Percentiles rank a stretch among this genome's conserved stretches.
phyloP scores from a whole-genome alignment of 1,139 yeast species.

The Scheffersomyces insectosa region DNA sequence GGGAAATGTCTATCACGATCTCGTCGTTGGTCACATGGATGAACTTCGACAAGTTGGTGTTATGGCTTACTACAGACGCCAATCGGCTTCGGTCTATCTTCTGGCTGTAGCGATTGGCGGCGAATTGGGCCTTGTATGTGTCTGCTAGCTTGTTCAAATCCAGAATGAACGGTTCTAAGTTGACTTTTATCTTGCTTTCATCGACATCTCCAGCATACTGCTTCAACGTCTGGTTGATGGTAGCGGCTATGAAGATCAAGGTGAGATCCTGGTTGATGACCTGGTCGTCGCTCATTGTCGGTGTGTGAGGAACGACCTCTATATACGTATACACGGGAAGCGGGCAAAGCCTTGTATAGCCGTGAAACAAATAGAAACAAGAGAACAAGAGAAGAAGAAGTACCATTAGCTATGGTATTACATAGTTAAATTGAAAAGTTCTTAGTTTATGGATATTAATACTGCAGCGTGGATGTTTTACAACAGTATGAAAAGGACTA shows the following conservation, averaged over 20 bases:
- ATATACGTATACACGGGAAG: no score
- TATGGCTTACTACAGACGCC: constrained; percentile 8
- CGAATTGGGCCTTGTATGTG: constrained; percentile 16
- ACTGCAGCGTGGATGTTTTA: no score
- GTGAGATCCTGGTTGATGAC: constrained; percentile 19
- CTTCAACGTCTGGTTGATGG: constrained; percentile 26
- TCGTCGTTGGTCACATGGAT: constrained; percentile 18
- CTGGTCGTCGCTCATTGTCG: no score
- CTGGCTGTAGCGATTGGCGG: constrained; percentile 3
- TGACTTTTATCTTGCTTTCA: constrained; percentile 16
- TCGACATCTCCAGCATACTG: constrained; percentile 9
- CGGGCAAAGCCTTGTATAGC: no score
- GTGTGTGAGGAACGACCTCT: no score
- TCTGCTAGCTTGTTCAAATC: constrained; percentile 18
- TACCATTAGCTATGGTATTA: no score
- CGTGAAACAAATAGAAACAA: no score
- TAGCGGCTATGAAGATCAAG: constrained; percentile 30
- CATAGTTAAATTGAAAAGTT: no score
- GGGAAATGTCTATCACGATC: constrained; percentile 17
- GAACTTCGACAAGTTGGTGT: constrained; percentile 17
- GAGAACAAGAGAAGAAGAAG: no score
- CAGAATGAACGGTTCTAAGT: constrained; percentile 17
- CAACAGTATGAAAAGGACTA: no score
- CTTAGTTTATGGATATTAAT: no score
- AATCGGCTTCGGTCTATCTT: constrained; percentile 12